Base-by-base conservation (phyloP, 2,329 filamentous ascomycete genomes). In the Phialophora macrospora region DNA sequence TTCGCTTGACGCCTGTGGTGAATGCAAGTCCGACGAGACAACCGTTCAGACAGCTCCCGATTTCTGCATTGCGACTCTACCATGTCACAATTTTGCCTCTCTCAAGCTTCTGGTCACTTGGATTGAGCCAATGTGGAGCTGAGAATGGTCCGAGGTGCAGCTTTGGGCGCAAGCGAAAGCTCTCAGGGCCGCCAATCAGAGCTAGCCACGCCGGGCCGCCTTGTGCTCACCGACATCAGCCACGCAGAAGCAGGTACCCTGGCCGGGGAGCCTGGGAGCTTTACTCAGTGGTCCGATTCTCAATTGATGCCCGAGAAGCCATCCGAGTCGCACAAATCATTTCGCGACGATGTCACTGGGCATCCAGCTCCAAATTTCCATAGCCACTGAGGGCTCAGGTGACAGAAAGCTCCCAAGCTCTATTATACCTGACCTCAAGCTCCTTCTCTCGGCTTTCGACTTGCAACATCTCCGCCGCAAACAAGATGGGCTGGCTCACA, bases 281-380 rank as follows among this genome's bases (percentile, higher is more conserved):
- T 38, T 65, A 58, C 62, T 65, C 59, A 55, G 48, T 59, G 61
- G 62, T 60, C 30, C 20, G 44, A 62, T 60, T 34, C 58, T 55
- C 61, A 28, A 59, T 69, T 69, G 67, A 67, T 69, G 67, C 65
- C 67, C 67, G 67, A 69, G 41, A 30, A 55, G 46, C 26, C 14
- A 55, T 44, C 48, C 54, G 22, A 30, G 60, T 65, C 67, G 51
- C 67, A 67, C 67, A 67, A 67, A 64, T 66, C 64, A 62, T 22
- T 56, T 56, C 38, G 38, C 58, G 38, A 54, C 48, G 34, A 38
- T 56, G 57, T 64, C 49, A 55, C 61, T 44, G 28, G 22, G 24
- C 51, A 57, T 66, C 61, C 63, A 62, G 20, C 28, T 62, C 55
- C 17, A 64, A 52, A 44, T 44, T 38, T 49, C 24, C 46, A 30